Conservation (phyloP, 805 yeast genomes). For the Candida wancherniae region DNA sequence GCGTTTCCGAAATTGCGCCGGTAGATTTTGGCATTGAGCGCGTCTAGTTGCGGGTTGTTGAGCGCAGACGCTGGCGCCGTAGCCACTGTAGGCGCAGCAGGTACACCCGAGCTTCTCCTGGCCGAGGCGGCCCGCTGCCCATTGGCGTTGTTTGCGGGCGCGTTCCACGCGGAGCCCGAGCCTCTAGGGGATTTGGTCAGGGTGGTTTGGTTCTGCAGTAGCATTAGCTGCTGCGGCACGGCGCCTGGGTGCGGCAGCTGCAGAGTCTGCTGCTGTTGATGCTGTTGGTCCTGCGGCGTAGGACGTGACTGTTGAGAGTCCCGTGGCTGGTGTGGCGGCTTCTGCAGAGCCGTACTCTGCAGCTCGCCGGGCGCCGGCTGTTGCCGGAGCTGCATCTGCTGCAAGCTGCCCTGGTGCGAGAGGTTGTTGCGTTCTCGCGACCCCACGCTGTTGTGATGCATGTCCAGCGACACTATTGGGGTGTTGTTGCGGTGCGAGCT, state of each 20-base stretch:
- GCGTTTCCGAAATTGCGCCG: constrained; percentile 41
- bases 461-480: constrained; percentile 5
- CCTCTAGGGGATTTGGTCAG: too few species aligned
- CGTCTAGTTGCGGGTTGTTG: constrained; percentile 7
- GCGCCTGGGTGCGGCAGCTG: constrained; percentile 20
- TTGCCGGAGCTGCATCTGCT: too few species aligned
- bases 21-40: constrained; percentile 25
- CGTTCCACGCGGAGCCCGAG: not conserved
- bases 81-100: not conserved
- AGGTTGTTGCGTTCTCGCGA: too few species aligned
- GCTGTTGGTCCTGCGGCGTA: too few species aligned
- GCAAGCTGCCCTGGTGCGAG: too few species aligned
- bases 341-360: too few species aligned
- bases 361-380: too few species aligned
- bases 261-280: constrained; percentile 12
- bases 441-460: too few species aligned
- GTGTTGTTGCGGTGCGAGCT: constrained; percentile 9
- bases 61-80: constrained; percentile 1
- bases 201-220: constrained; percentile 20
- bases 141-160: too few species aligned
- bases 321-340: too few species aligned
- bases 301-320: too few species aligned
- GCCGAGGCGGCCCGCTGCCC: not conserved
- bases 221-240: constrained; percentile 21
- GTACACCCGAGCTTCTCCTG: not conserved